phyloP scores from a whole-genome alignment of 306 rosid species.

The Pueraria montana region DNA sequence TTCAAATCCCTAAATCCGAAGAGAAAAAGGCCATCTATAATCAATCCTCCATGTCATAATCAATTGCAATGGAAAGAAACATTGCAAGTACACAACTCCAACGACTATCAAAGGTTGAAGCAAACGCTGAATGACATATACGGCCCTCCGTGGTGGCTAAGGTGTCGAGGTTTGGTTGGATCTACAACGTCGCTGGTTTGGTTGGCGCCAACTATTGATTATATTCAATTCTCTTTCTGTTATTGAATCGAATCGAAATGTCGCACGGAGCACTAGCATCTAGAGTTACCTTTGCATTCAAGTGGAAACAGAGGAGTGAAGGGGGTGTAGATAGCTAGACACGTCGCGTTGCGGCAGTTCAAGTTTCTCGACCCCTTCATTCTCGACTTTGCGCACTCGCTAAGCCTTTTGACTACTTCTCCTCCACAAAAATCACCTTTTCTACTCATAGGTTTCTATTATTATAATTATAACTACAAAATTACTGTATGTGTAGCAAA shows the following conservation, averaged over 20 bases:
- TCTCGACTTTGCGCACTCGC: background rate
- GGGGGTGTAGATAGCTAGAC: constrained; percentile 65
- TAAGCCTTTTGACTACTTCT: constrained; percentile 55
- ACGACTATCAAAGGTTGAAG: too few species aligned
- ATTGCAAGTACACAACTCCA: too few species aligned
- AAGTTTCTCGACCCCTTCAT: constrained; percentile 68
- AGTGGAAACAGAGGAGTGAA: constrained; percentile 51
- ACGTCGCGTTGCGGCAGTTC: constrained; percentile 62
- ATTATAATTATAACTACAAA: too few species aligned
- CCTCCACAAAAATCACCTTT: constrained; percentile 48
- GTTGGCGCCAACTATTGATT: too few species aligned
- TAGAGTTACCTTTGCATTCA: constrained; percentile 42
- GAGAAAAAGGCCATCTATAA: too few species aligned
- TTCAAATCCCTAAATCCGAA: too few species aligned
- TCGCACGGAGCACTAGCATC: constrained; percentile 65
- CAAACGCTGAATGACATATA: too few species aligned
- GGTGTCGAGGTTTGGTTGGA: too few species aligned
- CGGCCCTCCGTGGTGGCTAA: too few species aligned
- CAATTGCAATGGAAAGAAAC: too few species aligned
- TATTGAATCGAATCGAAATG: background rate
- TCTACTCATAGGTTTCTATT: constrained; percentile 57
- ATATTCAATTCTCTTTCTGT: background rate
- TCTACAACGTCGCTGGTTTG: too few species aligned
- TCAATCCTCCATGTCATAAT: too few species aligned
- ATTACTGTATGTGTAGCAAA: background rate